Conservation (phyloP, 306 rosid species). For the Ormosia emarginata region DNA sequence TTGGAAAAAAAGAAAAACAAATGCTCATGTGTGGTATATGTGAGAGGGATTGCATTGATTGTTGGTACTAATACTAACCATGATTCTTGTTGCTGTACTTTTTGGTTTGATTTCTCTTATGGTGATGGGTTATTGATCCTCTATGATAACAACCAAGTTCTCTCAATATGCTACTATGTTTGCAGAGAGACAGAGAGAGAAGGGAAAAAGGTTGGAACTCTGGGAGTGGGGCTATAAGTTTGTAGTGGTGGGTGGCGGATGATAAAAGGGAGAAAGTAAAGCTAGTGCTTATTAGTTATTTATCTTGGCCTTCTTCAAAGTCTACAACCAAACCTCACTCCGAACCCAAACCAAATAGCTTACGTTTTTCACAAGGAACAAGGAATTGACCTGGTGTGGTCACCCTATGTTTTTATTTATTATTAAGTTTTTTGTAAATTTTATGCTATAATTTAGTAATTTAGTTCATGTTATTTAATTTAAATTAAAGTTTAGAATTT, state of each 20-base stretch:
- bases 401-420: background rate
- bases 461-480: background rate
- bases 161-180: background rate
- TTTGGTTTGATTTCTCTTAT: conserved; percentile 25
- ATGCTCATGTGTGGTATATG: conserved; percentile 5
- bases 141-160: conserved; percentile 13
- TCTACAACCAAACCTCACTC: conserved; percentile 44
- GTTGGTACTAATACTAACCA: conserved; percentile 35
- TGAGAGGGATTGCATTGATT: background rate
- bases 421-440: background rate
- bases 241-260: conserved; percentile 40
- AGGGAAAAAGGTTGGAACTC: background rate
- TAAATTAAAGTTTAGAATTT: background rate
- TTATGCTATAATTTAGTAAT: background rate
- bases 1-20: background rate
- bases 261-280: conserved; percentile 27
- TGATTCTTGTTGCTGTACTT: conserved; percentile 31
- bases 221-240: conserved; percentile 12
- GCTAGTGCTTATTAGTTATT: conserved; percentile 31
- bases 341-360: conserved; percentile 28
- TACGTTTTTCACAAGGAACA: conserved; percentile 22
- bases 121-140: conserved; percentile 15
- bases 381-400: conserved; percentile 4
- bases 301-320: conserved; percentile 34
- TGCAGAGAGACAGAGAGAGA: conserved; percentile 18